These are phyloP conservation scores for Urostyla sp. DNA, from an alignment of 73 alveolate species.

Conservation along the genomic window DNA sequence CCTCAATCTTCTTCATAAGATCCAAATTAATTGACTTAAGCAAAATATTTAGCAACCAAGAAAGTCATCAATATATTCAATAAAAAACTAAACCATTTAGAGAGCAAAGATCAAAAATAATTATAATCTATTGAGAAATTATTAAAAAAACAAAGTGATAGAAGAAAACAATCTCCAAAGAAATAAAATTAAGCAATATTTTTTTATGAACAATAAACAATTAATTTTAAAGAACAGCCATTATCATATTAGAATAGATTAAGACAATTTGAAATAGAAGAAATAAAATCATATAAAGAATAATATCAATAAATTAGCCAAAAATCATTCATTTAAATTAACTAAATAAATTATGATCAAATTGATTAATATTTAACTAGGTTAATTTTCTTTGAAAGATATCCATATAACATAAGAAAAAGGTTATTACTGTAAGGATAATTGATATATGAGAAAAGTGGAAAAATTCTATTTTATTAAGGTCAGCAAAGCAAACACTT, in stretches of 20 bases:
- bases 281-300: background rate
- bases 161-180: background rate
- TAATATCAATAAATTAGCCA: background rate
- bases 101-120: background rate
- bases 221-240: too few relatives aligned
- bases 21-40: too few relatives aligned
- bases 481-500: slow-evolving; percentile 26
- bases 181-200: background rate
- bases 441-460: background rate
- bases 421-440: background rate
- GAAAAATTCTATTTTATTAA: slow-evolving; percentile 2
- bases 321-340: background rate
- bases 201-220: too few relatives aligned
- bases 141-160: background rate
- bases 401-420: background rate
- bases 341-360: background rate
- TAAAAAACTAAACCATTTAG: background rate
- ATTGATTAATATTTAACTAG: slow-evolving; percentile 1
- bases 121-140: background rate
- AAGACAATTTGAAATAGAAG: background rate
- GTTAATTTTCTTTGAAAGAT: slow-evolving; percentile 25
- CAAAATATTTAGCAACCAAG: slow-evolving; percentile 10
- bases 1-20: too few relatives aligned
- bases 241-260: slow-evolving; percentile 1
- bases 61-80: slow-evolving; percentile 16